These are phyloP conservation scores for Volvox africanus DNA, from an alignment of 139 green algal genomes.

Conservation along the genomic window DNA sequence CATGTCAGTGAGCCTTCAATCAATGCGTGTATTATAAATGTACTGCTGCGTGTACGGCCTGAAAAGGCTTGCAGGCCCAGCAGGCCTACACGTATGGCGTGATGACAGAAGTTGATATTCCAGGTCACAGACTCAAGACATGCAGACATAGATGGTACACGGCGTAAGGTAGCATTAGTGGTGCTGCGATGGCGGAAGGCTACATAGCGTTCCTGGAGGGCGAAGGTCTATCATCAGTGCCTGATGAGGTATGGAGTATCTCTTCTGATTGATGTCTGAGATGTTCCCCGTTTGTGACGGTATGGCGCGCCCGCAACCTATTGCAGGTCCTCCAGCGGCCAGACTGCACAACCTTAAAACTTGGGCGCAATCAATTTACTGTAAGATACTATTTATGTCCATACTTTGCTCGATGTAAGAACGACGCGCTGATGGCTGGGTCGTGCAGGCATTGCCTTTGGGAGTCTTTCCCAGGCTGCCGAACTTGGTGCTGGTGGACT, in stretches of 20 bases:
- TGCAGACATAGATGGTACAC: not conserved
- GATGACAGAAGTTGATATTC: too few species aligned
- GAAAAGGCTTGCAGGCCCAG: too few species aligned
- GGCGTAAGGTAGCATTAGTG: not conserved
- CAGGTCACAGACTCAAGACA: too few species aligned
- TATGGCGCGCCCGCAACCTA: not conserved
- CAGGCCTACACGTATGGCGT: too few species aligned
- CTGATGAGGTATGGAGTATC: not conserved
- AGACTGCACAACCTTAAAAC: not conserved
- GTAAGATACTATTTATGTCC: not conserved
- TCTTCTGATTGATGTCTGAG: not conserved
- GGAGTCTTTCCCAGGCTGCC: constrained; percentile 30
- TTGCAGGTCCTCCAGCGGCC: constrained; percentile 23
- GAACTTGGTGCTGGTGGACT: constrained; percentile 5
- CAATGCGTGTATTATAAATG: too few species aligned
- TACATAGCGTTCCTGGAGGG: constrained; percentile 8
- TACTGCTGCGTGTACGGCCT: too few species aligned
- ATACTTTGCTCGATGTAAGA: not conserved
- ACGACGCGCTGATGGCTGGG: not conserved
- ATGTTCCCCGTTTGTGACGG: not conserved
- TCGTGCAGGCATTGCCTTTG: constrained; percentile 4
- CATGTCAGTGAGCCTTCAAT: too few species aligned
- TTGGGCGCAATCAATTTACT: constrained; percentile 3
- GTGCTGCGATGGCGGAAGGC: not conserved
- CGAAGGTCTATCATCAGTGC: not conserved